Percentiles rank a stretch among this genome's conserved stretches.
These are phyloP conservation scores for Botrytis pseudocinerea DNA, from an alignment of 2,329 filamentous ascomycete species.

Conservation along the genomic window DNA sequence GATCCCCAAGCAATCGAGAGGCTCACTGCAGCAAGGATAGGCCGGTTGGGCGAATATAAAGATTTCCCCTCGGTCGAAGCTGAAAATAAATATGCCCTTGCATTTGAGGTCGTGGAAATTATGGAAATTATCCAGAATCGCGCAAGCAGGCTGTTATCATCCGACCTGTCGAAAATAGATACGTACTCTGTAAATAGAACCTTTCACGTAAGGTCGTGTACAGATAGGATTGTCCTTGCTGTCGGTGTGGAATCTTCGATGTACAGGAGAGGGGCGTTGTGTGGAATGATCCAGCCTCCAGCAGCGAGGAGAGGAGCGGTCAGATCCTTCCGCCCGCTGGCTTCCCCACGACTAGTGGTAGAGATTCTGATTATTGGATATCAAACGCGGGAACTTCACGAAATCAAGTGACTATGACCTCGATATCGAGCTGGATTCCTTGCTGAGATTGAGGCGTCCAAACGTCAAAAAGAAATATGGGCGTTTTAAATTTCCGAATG, in stretches of 20 bases:
- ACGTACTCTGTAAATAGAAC: not conserved
- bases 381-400: slow-evolving; percentile 19
- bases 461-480: not conserved
- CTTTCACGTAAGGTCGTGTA: slow-evolving; percentile 13
- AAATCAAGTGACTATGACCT: slow-evolving; percentile 16
- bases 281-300: not conserved
- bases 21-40: slow-evolving; percentile 12
- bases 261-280: slow-evolving; percentile 6
- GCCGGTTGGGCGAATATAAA: not conserved
- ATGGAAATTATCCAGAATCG: not conserved
- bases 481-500: not conserved
- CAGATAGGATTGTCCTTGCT: not conserved
- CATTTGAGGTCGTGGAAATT: not conserved
- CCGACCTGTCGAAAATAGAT: not conserved
- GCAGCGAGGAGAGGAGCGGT: slow-evolving; percentile 9
- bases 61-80: not conserved
- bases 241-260: slow-evolving; percentile 16
- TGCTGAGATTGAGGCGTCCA: not conserved
- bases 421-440: not conserved
- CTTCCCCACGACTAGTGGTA: slow-evolving; percentile 14
- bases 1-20: slow-evolving; percentile 13
- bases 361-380: not conserved
- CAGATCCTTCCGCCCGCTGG: slow-evolving; percentile 14
- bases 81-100: slow-evolving; percentile 2
- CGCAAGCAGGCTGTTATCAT: not conserved